Evolutionary conservation across 352 stramenopile species (phyloP), one percentile per base, ranked within the genome.

Genomic region (Phytophthora capsici): DNA sequence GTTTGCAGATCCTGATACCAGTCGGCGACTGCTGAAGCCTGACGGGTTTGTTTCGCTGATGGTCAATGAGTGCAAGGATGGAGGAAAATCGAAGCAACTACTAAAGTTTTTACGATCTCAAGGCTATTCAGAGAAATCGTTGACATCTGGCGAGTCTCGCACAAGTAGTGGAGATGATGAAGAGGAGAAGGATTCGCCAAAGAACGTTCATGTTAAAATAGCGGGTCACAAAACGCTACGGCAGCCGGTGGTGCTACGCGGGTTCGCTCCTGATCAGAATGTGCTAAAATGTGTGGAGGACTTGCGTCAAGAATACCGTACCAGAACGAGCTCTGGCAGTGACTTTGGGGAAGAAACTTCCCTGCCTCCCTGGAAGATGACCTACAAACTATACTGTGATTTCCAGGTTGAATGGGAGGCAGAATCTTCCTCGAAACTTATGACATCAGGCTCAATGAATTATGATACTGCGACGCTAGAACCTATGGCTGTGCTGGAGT

Each of bases 221-320:
- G 23, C 41, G 9, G 38, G 32, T 22, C 64, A 25, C 23, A 57
- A 71, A 9, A 52, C 38, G 14, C 30, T 64, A 14, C 58, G 50
- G 37, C 46, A 77, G 23, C 57, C 62, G 34, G 52, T 77, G 14
- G 23, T 70, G 20, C 52, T 89, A 30, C 60, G 55, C 19, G 65
- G 71, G 13, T 93, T 93, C 45, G 51, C 78, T 41, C 66, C 83
- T 4, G 86, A 95, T 34, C 78, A 91, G 23, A 93, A 89, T 61
- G 75, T 95, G 45, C 67, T 95, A 19, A 91, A 89, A 54, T 95
- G 86, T 59, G 49, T 95, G 13, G 65, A 88, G n/a, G 72, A 79
- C 6, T 32, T 94, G 20, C 74, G 80, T 4, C 66, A 70, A 43
- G 55, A 74, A 2, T 41, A 70, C 25, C n/a, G 17, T 47, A 17